Percentiles rank a stretch among this genome's conserved stretches.
Conservation (phyloP, 495 filamentous ascomycete species). For the Penicillium antarcticum region DNA sequence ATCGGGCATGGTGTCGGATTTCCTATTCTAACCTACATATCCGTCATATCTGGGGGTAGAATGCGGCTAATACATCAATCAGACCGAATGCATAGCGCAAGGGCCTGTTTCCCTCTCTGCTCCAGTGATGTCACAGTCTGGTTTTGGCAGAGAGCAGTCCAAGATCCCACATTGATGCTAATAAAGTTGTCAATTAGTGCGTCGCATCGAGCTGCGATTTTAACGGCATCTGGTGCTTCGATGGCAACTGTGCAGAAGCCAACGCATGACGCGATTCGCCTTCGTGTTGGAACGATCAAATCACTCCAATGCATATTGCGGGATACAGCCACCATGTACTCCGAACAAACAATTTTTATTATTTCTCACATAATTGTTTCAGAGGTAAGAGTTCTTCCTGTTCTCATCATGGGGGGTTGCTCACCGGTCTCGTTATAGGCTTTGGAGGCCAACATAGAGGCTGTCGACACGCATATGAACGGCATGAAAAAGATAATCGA, state of each 20-base stretch:
- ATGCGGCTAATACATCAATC: background rate
- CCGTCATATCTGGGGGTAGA: background rate
- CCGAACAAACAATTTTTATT: conserved; percentile 1
- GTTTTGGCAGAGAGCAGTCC: conserved; percentile 5
- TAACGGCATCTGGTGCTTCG: background rate
- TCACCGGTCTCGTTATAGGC: background rate
- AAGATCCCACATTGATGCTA: conserved; percentile 7
- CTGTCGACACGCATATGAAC: conserved; percentile 12
- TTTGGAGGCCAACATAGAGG: conserved; percentile 11
- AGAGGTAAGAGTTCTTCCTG: background rate
- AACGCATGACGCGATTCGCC: conserved; percentile 4
- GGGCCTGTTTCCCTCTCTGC: conserved; percentile 6
- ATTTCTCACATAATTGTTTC: conserved; percentile 6
- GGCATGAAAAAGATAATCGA: conserved; percentile 11
- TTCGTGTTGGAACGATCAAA: conserved; percentile 6
- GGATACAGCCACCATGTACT: conserved; percentile 1
- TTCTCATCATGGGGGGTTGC: background rate
- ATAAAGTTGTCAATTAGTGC: conserved; percentile 8
- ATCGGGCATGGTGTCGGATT: background rate
- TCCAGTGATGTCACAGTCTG: background rate
- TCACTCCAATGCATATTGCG: conserved; percentile 3
- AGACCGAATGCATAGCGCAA: conserved; percentile 8
- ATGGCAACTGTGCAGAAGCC: background rate
- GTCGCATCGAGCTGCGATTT: conserved; percentile 2
- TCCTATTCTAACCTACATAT: background rate